Conservation (phyloP, 768 basidiomycete species). For the Lactarius sanguifluus region DNA sequence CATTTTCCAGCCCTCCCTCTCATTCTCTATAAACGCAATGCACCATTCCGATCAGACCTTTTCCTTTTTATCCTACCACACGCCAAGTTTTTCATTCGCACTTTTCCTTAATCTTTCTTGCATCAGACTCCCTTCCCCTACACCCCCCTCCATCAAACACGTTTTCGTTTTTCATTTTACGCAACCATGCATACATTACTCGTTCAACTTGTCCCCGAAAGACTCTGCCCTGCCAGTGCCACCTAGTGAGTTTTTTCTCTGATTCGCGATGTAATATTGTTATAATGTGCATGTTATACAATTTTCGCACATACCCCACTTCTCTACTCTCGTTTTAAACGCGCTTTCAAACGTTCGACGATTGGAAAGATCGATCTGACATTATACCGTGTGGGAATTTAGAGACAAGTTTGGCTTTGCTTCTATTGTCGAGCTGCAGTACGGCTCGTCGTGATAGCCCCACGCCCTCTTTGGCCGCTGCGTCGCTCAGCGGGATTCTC, state of each 20-base stretch:
- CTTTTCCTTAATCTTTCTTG: background rate
- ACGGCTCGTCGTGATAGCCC: too few species aligned
- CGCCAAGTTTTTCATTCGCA: background rate
- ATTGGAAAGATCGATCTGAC: too few species aligned
- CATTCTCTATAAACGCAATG: background rate
- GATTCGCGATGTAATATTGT: too few species aligned
- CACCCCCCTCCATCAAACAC: background rate
- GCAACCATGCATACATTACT: slow-evolving; percentile 1
- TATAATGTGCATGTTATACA: too few species aligned
- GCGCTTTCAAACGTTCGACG: too few species aligned
- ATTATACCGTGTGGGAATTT: too few species aligned
- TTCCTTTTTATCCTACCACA: background rate
- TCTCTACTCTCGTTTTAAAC: too few species aligned
- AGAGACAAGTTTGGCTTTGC: too few species aligned
- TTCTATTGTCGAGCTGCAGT: too few species aligned
- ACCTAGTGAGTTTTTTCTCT: background rate
- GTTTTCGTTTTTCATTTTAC: background rate
- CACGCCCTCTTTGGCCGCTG: too few species aligned
- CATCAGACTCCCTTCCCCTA: background rate
- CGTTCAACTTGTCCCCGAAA: background rate
- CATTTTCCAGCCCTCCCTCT: background rate
- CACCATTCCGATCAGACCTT: background rate
- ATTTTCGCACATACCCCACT: too few species aligned
- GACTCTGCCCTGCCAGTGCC: background rate
- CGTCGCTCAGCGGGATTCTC: too few species aligned